Evolutionary conservation across 2,329 filamentous ascomycete genomes (phyloP).

Genomic region (Coccinonectria pachysandricola): DNA sequence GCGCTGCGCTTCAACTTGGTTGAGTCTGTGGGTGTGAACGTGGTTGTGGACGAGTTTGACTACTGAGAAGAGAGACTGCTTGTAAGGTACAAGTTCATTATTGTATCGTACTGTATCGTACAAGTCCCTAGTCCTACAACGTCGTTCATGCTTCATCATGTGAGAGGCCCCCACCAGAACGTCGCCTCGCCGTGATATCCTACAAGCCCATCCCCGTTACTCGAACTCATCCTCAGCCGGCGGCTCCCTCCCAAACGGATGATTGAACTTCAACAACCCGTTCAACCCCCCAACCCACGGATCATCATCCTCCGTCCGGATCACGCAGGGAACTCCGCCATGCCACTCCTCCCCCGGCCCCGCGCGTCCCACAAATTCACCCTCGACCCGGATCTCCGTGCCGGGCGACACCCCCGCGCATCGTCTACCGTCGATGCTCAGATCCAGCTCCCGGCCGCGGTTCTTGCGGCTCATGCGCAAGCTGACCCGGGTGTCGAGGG

Average conservation of each 20-base stretch:
- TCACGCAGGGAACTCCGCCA: constrained; percentile 86
- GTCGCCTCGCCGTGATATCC: neutral
- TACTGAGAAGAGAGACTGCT: too few relatives aligned
- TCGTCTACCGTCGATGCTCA: constrained; percentile 68
- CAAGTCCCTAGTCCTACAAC: too few relatives aligned
- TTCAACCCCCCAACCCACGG: constrained; percentile 96
- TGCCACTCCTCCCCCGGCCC: constrained; percentile 41
- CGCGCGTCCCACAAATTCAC: constrained; percentile 58
- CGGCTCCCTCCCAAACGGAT: constrained; percentile 64
- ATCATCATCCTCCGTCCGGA: constrained; percentile 67
- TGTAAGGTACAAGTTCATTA: too few relatives aligned
- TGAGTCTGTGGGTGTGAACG: too few relatives aligned
- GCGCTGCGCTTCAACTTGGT: too few relatives aligned
- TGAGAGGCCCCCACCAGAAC: too few relatives aligned
- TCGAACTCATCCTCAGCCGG: constrained; percentile 20
- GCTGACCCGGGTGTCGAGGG: constrained; percentile 73
- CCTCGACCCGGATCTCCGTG: constrained; percentile 80
- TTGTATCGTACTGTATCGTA: too few relatives aligned
- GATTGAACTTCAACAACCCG: constrained; percentile 90
- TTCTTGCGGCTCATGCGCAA: constrained; percentile 75
- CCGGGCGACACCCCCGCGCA: constrained; percentile 59
- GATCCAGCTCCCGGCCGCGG: constrained; percentile 62
- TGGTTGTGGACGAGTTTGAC: too few relatives aligned
- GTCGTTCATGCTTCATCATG: too few relatives aligned
- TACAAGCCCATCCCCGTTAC: constrained; percentile 6